Conservation (phyloP, 805 yeast genomes). For the Kodamaea leandrae region DNA sequence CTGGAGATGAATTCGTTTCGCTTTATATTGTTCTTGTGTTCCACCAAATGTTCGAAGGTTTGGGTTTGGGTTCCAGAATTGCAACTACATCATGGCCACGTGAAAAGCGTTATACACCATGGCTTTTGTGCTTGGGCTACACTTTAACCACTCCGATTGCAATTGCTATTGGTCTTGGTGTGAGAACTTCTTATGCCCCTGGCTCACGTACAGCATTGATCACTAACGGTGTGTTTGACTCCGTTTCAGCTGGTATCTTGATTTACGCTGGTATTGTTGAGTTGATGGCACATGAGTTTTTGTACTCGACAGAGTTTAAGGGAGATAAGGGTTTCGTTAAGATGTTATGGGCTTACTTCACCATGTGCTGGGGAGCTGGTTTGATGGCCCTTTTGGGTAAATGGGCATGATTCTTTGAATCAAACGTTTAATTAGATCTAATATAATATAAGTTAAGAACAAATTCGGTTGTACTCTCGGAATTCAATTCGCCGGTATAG, state of each 20-base stretch:
- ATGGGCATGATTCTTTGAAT: conserved; percentile 60
- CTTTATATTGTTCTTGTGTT: conserved; percentile 67
- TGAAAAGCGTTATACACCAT: conserved; percentile 47
- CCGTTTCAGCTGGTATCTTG: conserved; percentile 35
- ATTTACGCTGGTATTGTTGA: conserved; percentile 37
- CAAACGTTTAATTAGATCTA: too few relatives aligned
- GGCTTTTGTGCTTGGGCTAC: conserved; percentile 31
- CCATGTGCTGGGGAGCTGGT: conserved; percentile 67
- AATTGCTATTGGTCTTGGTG: conserved; percentile 37
- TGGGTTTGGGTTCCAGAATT: conserved; percentile 78
- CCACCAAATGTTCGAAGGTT: conserved; percentile 84
- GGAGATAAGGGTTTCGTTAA: conserved; percentile 53
- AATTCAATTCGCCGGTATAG: too few relatives aligned
- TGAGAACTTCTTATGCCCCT: conserved; percentile 31
- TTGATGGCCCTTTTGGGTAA: conserved; percentile 74
- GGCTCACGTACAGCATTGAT: conserved; percentile 32
- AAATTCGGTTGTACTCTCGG: too few relatives aligned
- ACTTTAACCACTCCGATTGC: conserved; percentile 34
- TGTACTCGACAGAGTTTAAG: conserved; percentile 52
- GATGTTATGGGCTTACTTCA: conserved; percentile 50
- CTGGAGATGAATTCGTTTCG: conserved; percentile 73
- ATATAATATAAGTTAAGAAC: too few relatives aligned
- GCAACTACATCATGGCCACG: conserved; percentile 58
- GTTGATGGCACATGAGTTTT: conserved; percentile 40
- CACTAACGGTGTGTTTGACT: conserved; percentile 34